Base-by-base conservation (phyloP, 768 basidiomycete genomes). In the Termitomyces sp. region DNA sequence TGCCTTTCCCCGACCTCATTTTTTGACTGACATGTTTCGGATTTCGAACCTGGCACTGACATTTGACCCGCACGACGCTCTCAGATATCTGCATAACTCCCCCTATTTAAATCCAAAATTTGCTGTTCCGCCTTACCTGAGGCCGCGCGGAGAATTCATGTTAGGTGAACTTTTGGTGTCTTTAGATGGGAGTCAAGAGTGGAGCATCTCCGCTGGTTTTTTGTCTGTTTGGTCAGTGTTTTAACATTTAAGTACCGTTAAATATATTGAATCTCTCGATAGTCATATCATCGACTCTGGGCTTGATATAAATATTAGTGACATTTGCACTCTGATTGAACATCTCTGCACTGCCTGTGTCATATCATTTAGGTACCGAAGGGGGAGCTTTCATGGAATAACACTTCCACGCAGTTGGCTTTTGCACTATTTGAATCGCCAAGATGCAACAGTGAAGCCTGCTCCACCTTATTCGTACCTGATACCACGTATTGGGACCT, bases 321-420 rank as follows among this genome's bases (percentile, higher is more conserved):
- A 80, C 9, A 67, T 88, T 3, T 87, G 83, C 56, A 76, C 81
- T 55, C 69, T 79, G 47, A 59, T 84, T 18, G 87, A 88, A 44
- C 68, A 69, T 10, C 66, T 87, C 2, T 77, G 79, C 50, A 73
- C 72, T 7, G 73, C 72, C 14, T 63, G 76, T 5, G 69, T 81
- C 5, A 55, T 86, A 2, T 71, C 72, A 44, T 69, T 30, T n/a
- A 66, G 69, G 57, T 62, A 64, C 32, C 41, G 61, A 13, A 23
- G 23, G 4, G 46, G 63, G 47, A 48, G 62, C 16, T 67, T 84
- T 0, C 79, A 86, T 64, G 72, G 74, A 16, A 62, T 83, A 30
- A 77, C 79, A 5, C 73, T 88, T 36, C 86, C 86, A 0, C 76
- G 76, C 2, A 79, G 76, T 54, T 88, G 85, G 84, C 64, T 85